These are phyloP conservation scores for Galerina sulciceps DNA, from an alignment of 768 basidiomycete species.

Conservation along the genomic window DNA sequence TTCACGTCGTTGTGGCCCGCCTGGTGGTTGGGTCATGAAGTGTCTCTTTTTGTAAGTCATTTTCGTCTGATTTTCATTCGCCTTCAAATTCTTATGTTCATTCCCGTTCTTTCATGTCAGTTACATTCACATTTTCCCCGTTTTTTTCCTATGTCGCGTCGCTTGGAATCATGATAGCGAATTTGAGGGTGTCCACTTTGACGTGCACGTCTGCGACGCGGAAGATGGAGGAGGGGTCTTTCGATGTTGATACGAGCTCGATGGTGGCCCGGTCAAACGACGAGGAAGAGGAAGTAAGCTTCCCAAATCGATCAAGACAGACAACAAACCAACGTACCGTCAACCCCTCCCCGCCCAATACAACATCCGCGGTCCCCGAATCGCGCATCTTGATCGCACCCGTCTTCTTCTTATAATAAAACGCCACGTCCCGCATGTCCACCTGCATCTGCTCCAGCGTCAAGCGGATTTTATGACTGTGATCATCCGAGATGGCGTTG, in stretches of 20 bases:
- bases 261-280: conserved; percentile 56
- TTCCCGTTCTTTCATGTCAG: not conserved
- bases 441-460: conserved; percentile 87
- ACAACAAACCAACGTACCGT: conserved; percentile 43
- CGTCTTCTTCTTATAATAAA: conserved; percentile 86
- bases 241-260: conserved; percentile 57
- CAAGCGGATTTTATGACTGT: conserved; percentile 71
- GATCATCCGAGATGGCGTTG: conserved; percentile 53
- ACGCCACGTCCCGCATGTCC: conserved; percentile 92
- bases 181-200: conserved; percentile 87
- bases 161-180: conserved; percentile 59
- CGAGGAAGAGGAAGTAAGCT: not conserved
- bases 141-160: not conserved
- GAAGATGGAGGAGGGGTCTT: conserved; percentile 73
- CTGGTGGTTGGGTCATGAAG: conserved; percentile 24
- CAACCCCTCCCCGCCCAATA: conserved; percentile 84
- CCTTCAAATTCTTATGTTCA: too few species aligned
- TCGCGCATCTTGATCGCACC: conserved; percentile 82
- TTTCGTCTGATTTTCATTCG: not conserved
- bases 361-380: conserved; percentile 85
- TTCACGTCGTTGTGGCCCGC: conserved; percentile 5
- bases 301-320: not conserved
- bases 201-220: conserved; percentile 72
- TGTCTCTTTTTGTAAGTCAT: not conserved
- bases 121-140: not conserved